Base-by-base conservation (phyloP, 1,139 yeast genomes). In the Kazachstania sp. region DNA sequence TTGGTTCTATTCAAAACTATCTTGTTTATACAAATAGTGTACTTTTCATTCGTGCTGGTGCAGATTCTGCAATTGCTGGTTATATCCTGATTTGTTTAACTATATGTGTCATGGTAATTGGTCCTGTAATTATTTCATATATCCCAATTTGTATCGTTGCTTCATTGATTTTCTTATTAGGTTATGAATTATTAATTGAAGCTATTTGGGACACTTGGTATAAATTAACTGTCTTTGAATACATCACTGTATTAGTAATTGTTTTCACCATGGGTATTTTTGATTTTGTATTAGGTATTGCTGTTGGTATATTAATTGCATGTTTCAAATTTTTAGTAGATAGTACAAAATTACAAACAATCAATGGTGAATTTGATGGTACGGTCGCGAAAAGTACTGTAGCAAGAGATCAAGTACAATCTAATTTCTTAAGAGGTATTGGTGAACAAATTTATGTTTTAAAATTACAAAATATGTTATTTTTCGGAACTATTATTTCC, bases 71-170 rank as follows among this genome's bases (percentile, higher is more conserved):
- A 41, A 64, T 86, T 29, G 94, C 97, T 4, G 98, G 98, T 13
- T 73, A 88, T 13, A 70, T 92, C 73, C 73, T 92, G 48, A 96
- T 97, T 0, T 55, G 78, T 1, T 94, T 92, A 1, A 92, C 98
- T 0, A 78, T 77, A 16, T 75, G 74, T 0, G 82, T 92, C 12
- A 85, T 92, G 95, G 62, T 85, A 41, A 78, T 82, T 6, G 98
- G 98, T 0, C 97, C 98, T 0, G 84, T 77, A 1, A 81, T 90
- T n/a, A 87, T 92, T 61, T 96, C 97, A 0, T 86, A 73, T 60
- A 92, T 92, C 45, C 98, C 98, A 0, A 87, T 92, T 18, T 84
- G 95, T 70, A 96, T 92, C 34, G 98, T 92, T 28, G 97, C 97
- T 0, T 80, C 97, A 0, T 76, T 92, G 51, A 92, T 92, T 55